These are phyloP conservation scores for Fusarium tuaranense DNA, from an alignment of 2,329 filamentous ascomycete genomes.

Conservation along the genomic window DNA sequence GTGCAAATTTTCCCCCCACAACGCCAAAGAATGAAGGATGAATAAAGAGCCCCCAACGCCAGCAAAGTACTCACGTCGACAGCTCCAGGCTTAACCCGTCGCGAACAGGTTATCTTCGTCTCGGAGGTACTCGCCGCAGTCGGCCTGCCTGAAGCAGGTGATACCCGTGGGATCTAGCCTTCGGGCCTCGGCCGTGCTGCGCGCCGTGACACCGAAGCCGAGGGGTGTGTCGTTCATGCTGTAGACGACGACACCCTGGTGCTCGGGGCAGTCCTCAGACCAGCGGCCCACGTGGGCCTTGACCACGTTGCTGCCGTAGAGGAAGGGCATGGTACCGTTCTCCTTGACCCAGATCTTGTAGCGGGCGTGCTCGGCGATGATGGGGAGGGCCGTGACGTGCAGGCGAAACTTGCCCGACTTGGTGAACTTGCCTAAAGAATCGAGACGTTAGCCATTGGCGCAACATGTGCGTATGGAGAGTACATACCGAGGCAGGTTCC, in stretches of 20 bases:
- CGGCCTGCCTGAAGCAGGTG: constrained; percentile 89
- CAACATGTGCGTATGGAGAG: too few relatives aligned
- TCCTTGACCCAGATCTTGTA: constrained; percentile 98
- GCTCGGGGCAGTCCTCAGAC: constrained; percentile 93
- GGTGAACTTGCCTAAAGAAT: constrained; percentile 82
- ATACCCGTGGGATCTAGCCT: constrained; percentile 91
- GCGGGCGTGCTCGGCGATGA: constrained; percentile 89
- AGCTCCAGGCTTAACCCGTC: constrained; percentile 52
- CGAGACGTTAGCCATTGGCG: constrained; percentile 18
- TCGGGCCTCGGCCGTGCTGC: constrained; percentile 85
- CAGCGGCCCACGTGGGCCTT: constrained; percentile 79
- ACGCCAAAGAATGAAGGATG: constrained; percentile 34
- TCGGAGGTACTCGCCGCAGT: constrained; percentile 93
- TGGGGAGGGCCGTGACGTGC: constrained; percentile 88
- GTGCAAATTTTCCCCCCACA: constrained; percentile 30
- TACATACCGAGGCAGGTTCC: constrained; percentile 80
- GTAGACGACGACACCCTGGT: constrained; percentile 90
- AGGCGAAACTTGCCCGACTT: constrained; percentile 96
- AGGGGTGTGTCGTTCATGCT: constrained; percentile 94
- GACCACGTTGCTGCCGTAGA: constrained; percentile 92
- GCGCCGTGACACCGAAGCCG: constrained; percentile 92
- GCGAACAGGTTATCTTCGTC: constrained; percentile 79
- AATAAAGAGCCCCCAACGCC: constrained; percentile 41
- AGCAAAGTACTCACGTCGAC: constrained; percentile 12
- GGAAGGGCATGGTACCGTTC: constrained; percentile 97